phyloP scores from a whole-genome alignment of 768 basidiomycete genomes.

The Punctularia strigosozonata region DNA sequence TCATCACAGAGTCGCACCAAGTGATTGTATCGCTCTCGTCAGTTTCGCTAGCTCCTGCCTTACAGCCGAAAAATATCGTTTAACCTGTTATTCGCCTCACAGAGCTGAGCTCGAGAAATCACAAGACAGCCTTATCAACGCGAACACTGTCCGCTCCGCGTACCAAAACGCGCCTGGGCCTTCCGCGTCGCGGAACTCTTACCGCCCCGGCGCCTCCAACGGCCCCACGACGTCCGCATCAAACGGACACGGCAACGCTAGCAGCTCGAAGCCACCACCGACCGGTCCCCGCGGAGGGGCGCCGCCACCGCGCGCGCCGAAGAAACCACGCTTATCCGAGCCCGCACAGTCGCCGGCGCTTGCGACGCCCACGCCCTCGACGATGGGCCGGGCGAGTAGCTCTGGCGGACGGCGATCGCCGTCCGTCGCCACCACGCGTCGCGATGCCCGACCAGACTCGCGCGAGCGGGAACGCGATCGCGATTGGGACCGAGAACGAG shows the following conservation, averaged over 20 bases:
- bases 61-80: slow-evolving; percentile 5
- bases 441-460: neutral
- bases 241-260: slow-evolving; percentile 16
- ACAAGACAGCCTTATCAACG: slow-evolving; percentile 45
- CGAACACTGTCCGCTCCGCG: slow-evolving; percentile 23
- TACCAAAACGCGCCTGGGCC: slow-evolving; percentile 29
- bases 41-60: slow-evolving; percentile 19
- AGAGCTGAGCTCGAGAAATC: slow-evolving; percentile 74
- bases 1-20: slow-evolving; percentile 58
- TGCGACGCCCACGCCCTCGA: slow-evolving; percentile 8
- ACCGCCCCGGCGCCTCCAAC: slow-evolving; percentile 20
- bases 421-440: neutral
- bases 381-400: neutral
- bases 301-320: too few species aligned
- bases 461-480: slow-evolving; percentile 8
- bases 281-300: slow-evolving; percentile 80
- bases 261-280: slow-evolving; percentile 42
- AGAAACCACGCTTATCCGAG: slow-evolving; percentile 67
- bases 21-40: slow-evolving; percentile 64
- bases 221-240: slow-evolving; percentile 13
- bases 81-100: slow-evolving; percentile 8
- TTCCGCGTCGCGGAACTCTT: slow-evolving; percentile 28
- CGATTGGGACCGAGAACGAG: slow-evolving; percentile 12
- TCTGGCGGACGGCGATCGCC: neutral
- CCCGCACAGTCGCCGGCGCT: slow-evolving; percentile 19